These are phyloP conservation scores for Samsoniella hepiali DNA, from an alignment of 2,329 filamentous ascomycete genomes.

Conservation along the genomic window DNA sequence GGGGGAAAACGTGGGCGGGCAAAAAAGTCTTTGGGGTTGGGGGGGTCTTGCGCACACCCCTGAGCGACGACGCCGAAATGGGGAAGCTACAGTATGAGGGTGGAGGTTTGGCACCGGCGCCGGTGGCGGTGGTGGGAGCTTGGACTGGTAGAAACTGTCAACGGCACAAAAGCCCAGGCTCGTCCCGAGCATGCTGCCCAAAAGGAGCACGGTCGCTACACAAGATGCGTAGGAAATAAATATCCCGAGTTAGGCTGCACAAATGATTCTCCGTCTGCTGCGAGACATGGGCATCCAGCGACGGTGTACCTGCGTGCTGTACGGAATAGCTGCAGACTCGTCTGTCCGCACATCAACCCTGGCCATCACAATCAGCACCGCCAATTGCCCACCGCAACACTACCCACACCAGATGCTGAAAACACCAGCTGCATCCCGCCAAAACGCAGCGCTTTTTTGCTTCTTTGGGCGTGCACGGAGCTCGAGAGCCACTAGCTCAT, in stretches of 20 bases:
- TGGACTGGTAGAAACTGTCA: too few species aligned
- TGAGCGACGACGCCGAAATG: conserved; percentile 8
- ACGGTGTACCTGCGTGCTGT: neutral
- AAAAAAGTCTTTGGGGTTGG: neutral
- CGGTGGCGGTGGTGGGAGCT: neutral
- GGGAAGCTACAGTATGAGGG: conserved; percentile 7
- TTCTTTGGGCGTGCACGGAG: conserved; percentile 1
- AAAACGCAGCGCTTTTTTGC: neutral
- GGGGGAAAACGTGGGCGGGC: conserved; percentile 12
- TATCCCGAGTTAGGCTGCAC: neutral
- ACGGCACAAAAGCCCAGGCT: neutral
- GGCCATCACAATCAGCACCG: neutral
- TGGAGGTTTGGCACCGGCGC: neutral
- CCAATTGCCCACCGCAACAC: neutral
- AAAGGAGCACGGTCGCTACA: neutral
- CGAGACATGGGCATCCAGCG: neutral
- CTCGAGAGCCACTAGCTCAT: neutral
- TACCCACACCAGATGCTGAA: neutral
- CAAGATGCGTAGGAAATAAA: neutral
- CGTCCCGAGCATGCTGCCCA: too few species aligned
- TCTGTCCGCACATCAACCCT: neutral
- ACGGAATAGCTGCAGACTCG: too few species aligned
- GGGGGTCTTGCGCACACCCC: conserved; percentile 18
- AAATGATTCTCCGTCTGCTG: neutral
- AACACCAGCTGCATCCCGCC: neutral